Evolutionary conservation across 2,329 filamentous ascomycete genomes (phyloP), one percentile per base, ranked within the genome.

Genomic region (Emergomyces orientalis): DNA sequence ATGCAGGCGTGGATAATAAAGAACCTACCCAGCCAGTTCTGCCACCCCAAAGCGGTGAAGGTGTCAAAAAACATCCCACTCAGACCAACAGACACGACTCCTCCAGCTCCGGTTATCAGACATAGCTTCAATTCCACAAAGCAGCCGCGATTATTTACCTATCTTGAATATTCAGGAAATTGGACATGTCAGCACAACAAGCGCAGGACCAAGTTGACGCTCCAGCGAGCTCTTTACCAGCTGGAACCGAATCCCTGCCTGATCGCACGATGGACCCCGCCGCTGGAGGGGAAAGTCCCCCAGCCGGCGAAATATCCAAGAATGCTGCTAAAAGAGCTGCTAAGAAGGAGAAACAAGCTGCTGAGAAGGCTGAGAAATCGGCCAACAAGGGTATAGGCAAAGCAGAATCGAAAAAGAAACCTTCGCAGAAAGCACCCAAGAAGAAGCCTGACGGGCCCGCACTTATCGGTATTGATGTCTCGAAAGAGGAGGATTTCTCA

Each of bases 401-500:
- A 69, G 62, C 72, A 25, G 78, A 79, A 65, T 71, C 75, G n/a
- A 81, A 80, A 68, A 81, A 79, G 67, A 80, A 79, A 68, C 71
- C 74, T 55, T 65, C 74, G 25, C 66, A 69, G n/a, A 79, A 80
- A 66, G 64, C 73, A n/a, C 65, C 73, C 7, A 78, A 76, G 69
- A 82, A 84, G 73, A 83, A 83, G 77, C 81, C 80, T 56, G 84
- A 86, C 52, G 84, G 83, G 57, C 81, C 83, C 60, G 84, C 83
- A 61, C 74, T 95, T 67, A 95, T 94, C 70, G 92, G 92, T 67
- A 96, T 97, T 71, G 94, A 92, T 66, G 86, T 89, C 65, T 83
- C 84, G 67, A 97, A 97, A 78, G 81, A 88, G 58, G 88, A 89
- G 57, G 91, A 97, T 78, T 94, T 99, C 74, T 83, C 90, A 59